Evolutionary conservation across 305 asterid genomes (phyloP), one percentile per base, ranked within the genome.

Genomic region (Caryopteris hybrid): DNA sequence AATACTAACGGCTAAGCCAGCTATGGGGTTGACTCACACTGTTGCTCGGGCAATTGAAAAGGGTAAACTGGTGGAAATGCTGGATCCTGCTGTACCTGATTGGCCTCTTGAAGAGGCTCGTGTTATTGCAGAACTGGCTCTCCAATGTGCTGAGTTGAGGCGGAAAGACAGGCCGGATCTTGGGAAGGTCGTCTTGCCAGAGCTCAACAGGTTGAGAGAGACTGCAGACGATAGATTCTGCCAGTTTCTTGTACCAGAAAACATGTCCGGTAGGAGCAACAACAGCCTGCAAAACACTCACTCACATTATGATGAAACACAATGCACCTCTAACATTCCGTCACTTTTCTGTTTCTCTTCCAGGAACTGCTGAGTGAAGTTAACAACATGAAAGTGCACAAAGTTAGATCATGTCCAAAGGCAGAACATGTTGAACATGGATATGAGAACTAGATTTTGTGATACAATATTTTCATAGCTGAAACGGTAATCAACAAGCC

Each of bases 131-230:
- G 83, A 77, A 48, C 71, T 92, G 72, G 83, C 87, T 41, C 80
- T 92, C 21, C 85, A 74, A 39, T 92, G 98, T 39, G 81, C 96
- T 10, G 96, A 92, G 66, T 75, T 92, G 52, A 81, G 95, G 74
- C 71, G 94, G 58, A 92, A 86, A 81, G 98, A 92, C 27, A 75
- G 98, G 73, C 98, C 96, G 13, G 96, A 92, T 76, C 91, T 92
- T 17, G 91, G 86, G 20, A 86, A 70, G 73, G 71, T 79, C 2
- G 81, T 89, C 11, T 62, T 92, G 78, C 96, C 96, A 1, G 84
- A 82, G 84, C 80, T 92, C 33, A 74, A 74, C 43, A 76, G 87
- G 31, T 64, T 89, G 63, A 83, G 90, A 67, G 91, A 85, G 10
- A 51, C 86, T 17, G 92, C 77, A 0, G 84, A 86, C 14, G 80